Evolutionary conservation across 2,329 filamentous ascomycete species (phyloP), one percentile per base, ranked within the genome.

Genomic region (Lecanicillium sp.): DNA sequence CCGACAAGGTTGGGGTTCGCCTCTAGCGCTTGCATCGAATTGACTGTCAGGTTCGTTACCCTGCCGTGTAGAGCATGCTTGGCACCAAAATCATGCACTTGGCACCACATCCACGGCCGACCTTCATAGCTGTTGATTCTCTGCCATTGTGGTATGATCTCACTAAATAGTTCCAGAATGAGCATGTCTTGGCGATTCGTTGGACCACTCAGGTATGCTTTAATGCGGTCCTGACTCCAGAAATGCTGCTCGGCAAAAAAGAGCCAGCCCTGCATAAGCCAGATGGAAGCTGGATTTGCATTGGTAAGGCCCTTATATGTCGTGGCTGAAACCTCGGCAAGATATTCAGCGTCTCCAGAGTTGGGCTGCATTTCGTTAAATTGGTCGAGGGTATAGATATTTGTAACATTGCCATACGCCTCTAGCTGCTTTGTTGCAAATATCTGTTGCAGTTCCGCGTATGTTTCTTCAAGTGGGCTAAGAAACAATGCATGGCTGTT

Each of bases 71-170:
- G 44, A 1, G 67, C 68, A 56, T 63, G 59, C 45, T 65, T 71
- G 13, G 64, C 66, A 5, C 70, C 70, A 42, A 67, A 73, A 42
- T 63, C 59, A 45, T 73, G 70, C 6, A 74, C 51, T 45, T 72
- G 56, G 45, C 68, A 72, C 70, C 70, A 73, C 27, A 73, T 64
- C 69, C 70, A 74, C 0, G 66, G 63, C 45, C 71, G 71, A 14
- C 69, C 68, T 42, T 62, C 66, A 48, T 70, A 75, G 0, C 62
- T 65, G 13, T 66, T 58, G 1, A 68, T 71, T 8, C 65, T 56
- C 45, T 65, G 63, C 70, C 71, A 74, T 41, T 72, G 64, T 0
- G 70, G 70, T 8, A 58, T 48, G 6, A 59, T 60, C 42, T 74
- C 70, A 0, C 68, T 68, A 44, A 64, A 70, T 3, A 73, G 56